Evolutionary conservation across 2,329 filamentous ascomycete genomes (phyloP), one percentile per base, ranked within the genome.

Genomic region (Cadophora malorum): DNA sequence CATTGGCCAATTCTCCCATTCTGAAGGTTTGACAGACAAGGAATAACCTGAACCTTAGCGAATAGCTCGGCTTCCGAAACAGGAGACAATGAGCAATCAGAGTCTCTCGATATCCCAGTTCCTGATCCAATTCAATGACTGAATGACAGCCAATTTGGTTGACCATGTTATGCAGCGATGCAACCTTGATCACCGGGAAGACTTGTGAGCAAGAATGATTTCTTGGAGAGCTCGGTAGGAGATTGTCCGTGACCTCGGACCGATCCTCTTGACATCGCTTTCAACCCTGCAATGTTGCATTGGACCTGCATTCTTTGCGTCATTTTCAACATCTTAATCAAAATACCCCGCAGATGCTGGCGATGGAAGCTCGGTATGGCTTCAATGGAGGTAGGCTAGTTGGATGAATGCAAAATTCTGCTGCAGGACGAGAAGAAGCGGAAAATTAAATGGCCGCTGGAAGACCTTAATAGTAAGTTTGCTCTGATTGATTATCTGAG

Each of bases 171-270:
- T 45, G 2, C 6, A 19, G 4, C 16, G 41, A 38, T 2, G 12
- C 12, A 16, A 5, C 4, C 3, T 3, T 19, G 4, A 45, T 12
- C 12, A 19, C 16, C 16, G 16, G 2, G 41, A 45, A 45, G 16
- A 16, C 14, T 45, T 16, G 14, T 14, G 4, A 45, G 41, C 16
- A 45, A 45, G 7, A 45, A 14, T 19, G 8, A 14, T 45, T 19
- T 5, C 41, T 53, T 38, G 8, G 25, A 53, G 28, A 55, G 52
- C 16, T 55, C 52, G 52, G 52, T 33, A 19, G 52, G 52, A 55
- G 52, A 55, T 55, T 55, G 14, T 55, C 52, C 52, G 52, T 55
- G 28, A 19, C 25, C 28, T 55, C 52, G 52, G 52, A 33, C 52
- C 28, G 52, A 55, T n/a, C 52, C 10, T n/a, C 25, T 55, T 33